These are phyloP conservation scores for Kazachstania sp. DNA, from an alignment of 1,139 yeast species.

Conservation along the genomic window DNA sequence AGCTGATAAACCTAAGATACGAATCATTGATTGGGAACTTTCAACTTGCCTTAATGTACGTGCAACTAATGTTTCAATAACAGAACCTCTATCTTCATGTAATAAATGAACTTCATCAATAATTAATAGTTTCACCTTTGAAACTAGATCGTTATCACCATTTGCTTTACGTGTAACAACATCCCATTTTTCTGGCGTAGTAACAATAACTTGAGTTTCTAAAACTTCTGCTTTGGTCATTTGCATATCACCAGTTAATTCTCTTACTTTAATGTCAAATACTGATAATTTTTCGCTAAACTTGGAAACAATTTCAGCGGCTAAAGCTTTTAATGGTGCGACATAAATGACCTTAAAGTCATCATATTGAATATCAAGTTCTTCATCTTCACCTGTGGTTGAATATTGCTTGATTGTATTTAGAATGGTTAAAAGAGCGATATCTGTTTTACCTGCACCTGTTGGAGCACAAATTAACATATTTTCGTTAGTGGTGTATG, in stretches of 20 bases:
- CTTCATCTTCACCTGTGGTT: slow-evolving; percentile 40
- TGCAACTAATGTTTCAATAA: slow-evolving; percentile 90
- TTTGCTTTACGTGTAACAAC: slow-evolving; percentile 82
- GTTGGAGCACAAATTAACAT: slow-evolving; percentile 99
- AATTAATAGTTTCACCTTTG: slow-evolving; percentile 74
- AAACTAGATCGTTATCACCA: slow-evolving; percentile 79
- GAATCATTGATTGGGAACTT: slow-evolving; percentile 83
- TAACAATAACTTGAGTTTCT: slow-evolving; percentile 83
- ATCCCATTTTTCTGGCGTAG: slow-evolving; percentile 99
- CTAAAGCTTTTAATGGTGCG: slow-evolving; percentile 93
- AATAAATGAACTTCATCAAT: slow-evolving; percentile 95
- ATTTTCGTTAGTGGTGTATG: slow-evolving; percentile 86
- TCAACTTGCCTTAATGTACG: slow-evolving; percentile 93
- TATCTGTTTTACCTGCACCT: slow-evolving; percentile 99
- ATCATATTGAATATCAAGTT: slow-evolving; percentile 61
- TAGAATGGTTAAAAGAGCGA: slow-evolving; percentile 76
- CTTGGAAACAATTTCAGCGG: slow-evolving; percentile 94
- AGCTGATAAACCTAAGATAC: slow-evolving; percentile 93
- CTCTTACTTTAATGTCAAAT: slow-evolving; percentile 80
- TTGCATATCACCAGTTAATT: slow-evolving; percentile 96
- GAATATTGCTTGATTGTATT: slow-evolving; percentile 64
- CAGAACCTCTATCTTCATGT: slow-evolving; percentile 98
- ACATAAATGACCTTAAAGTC: slow-evolving; percentile 89
- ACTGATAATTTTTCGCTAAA: slow-evolving; percentile 69
- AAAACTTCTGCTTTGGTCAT: slow-evolving; percentile 73